Base-by-base conservation (phyloP, 768 basidiomycete genomes). In the Boletus vinaceobasis region DNA sequence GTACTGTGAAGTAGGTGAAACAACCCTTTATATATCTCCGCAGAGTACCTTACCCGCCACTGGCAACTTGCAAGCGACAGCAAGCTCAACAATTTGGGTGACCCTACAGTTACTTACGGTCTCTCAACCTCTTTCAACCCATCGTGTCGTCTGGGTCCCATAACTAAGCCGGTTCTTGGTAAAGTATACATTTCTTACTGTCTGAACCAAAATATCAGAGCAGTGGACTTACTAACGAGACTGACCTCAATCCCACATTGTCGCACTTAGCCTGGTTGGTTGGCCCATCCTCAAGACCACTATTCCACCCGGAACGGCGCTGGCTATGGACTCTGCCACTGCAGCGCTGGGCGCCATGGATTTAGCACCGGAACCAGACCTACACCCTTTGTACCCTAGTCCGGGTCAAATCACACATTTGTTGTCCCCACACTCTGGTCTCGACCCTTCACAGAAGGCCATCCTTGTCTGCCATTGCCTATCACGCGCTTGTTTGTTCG, bases 331-430 rank as follows among this genome's bases (percentile, higher is more conserved):
- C 23, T 62, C 71, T 39, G 36, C 58, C 29, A 39, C 35, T 33
- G 51, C 65, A 46, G 60, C 68, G 44, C 62, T 74, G 49, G 63
- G 57, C 33, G 58, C 67, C 55, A 66, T 84, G 60, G 83, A 90
- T 70, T 71, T 90, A 29, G 77, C 79, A 27, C 87, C 84, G 52
- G 87, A 86, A 68, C 90, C 89, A 58, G 91, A 93, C 71, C 75
- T 93, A 48, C 81, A 86, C 65, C 91, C 91, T 43, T 70, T 92
- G 40, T 82, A 91, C 65, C 91, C 91, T 27, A 85, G 84, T 35
- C 77, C 82, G 21, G 62, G 77, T 27, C 78, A 84, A 65, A 79
- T 92, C 63, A 71, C 81, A 26, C 77, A 78, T 50, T 81, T 87
- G 43, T 77, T 93, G 61, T 82, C 84, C 37, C 74, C 85, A 0